Conservation (phyloP, 371 early-diverging fungal species). For the Sporodiniella umbellata region DNA sequence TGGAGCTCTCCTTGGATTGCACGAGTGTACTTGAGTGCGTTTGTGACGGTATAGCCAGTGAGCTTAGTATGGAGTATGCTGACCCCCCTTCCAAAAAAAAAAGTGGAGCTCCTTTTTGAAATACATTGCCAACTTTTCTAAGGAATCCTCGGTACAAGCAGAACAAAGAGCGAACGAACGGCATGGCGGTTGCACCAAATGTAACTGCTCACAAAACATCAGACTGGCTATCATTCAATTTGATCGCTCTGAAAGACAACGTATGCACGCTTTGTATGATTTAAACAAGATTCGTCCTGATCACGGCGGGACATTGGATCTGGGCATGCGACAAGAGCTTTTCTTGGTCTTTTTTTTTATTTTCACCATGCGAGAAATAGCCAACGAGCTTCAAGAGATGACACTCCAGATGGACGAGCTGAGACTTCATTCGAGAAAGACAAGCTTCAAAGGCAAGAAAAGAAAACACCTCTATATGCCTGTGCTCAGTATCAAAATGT, state of each 20-base stretch:
- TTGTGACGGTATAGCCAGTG: slow-evolving; percentile 37
- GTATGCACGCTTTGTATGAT: slow-evolving; percentile 40
- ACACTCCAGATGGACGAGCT: slow-evolving; percentile 41
- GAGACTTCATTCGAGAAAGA: slow-evolving; percentile 17
- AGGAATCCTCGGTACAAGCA: not conserved
- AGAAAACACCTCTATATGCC: slow-evolving; percentile 52
- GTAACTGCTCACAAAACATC: slow-evolving; percentile 31
- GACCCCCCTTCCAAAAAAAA: slow-evolving; percentile 39
- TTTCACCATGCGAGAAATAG: slow-evolving; percentile 58
- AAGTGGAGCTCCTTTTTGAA: slow-evolving; percentile 35
- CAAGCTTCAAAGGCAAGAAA: slow-evolving; percentile 28
- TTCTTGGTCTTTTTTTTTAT: slow-evolving; percentile 65
- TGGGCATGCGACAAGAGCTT: slow-evolving; percentile 56
- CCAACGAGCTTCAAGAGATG: slow-evolving; percentile 51
- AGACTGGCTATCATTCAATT: slow-evolving; percentile 34
- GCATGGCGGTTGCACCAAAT: slow-evolving; percentile 14
- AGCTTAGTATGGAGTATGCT: slow-evolving; percentile 45
- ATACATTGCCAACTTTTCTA: slow-evolving; percentile 21
- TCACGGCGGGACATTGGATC: slow-evolving; percentile 36
- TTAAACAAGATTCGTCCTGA: slow-evolving; percentile 32
- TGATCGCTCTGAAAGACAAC: slow-evolving; percentile 43
- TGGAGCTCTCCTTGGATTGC: slow-evolving; percentile 49
- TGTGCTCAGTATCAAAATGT: slow-evolving; percentile 50
- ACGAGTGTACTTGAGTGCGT: slow-evolving; percentile 46
- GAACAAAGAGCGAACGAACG: slow-evolving; percentile 8